Evolutionary conservation across 106 monocot genomes (phyloP).

Genomic region (Acanthochlamys bracteata): DNA sequence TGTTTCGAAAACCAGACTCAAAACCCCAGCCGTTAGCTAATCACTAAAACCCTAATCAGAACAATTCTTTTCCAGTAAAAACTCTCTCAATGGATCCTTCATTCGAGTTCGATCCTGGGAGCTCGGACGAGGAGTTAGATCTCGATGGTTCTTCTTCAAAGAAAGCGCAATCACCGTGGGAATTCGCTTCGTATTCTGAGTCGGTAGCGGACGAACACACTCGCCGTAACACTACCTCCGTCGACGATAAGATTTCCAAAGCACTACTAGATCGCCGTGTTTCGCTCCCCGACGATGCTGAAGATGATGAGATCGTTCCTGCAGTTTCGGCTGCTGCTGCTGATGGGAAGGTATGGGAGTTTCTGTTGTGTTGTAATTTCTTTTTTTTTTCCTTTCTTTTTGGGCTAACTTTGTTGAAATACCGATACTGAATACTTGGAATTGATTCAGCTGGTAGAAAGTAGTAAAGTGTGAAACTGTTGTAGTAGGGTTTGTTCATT

Average conservation of each 20-base stretch:
- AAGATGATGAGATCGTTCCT: conserved; percentile 18
- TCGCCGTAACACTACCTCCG: conserved; percentile 64
- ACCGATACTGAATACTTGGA: too few species aligned
- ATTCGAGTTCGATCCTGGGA: conserved; percentile 33
- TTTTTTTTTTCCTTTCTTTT: background rate
- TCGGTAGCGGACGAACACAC: conserved; percentile 74
- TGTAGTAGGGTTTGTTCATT: too few species aligned
- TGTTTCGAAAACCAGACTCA: too few species aligned
- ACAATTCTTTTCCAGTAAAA: too few species aligned
- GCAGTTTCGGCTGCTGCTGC: conserved; percentile 4
- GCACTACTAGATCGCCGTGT: conserved; percentile 25
- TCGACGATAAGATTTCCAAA: conserved; percentile 75
- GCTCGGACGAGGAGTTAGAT: conserved; percentile 45
- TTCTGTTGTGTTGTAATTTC: background rate
- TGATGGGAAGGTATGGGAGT: background rate
- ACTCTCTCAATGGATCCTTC: conserved; percentile 31
- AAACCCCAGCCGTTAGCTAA: too few species aligned
- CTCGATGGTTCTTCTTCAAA: background rate
- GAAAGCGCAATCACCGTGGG: conserved; percentile 77
- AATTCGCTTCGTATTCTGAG: conserved; percentile 69
- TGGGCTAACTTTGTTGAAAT: background rate
- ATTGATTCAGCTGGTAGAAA: too few species aligned
- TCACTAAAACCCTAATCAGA: too few species aligned
- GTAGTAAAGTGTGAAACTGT: too few species aligned
- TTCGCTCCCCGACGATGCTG: conserved; percentile 23